Evolutionary conservation across 805 yeast species (phyloP).

Genomic region (Nakazawaea anatomiae): DNA sequence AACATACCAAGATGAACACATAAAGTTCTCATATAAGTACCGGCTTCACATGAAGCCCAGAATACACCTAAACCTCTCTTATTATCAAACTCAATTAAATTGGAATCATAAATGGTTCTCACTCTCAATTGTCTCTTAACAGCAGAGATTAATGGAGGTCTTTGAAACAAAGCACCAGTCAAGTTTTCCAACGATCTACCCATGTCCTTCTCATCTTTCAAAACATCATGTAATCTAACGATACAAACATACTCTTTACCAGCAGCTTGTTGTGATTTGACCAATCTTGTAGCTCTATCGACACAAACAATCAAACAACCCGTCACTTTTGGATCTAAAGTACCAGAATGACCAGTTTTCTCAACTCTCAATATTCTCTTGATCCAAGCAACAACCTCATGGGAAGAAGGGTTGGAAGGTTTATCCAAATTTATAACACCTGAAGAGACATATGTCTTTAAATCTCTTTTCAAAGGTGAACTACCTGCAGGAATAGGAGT

Average conservation of each 20-base stretch:
- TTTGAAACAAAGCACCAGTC: slow-evolving; percentile 98
- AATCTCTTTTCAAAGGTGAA: slow-evolving; percentile 90
- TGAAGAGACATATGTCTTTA: slow-evolving; percentile 81
- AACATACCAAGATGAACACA: slow-evolving; percentile 99
- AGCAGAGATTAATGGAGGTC: slow-evolving; percentile 98
- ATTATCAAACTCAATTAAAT: slow-evolving; percentile 92
- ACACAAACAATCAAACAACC: slow-evolving; percentile 98
- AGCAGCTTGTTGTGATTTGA: slow-evolving; percentile 98
- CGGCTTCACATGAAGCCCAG: slow-evolving; percentile 99
- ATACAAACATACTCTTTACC: slow-evolving; percentile 99
- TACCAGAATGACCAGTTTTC: slow-evolving; percentile 99
- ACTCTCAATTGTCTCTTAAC: slow-evolving; percentile 98
- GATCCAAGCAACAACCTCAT: slow-evolving; percentile 99
- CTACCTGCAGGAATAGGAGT: slow-evolving; percentile 96
- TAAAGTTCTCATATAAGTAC: slow-evolving; percentile 98
- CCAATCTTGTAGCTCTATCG: slow-evolving; percentile 96
- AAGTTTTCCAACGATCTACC: slow-evolving; percentile 85
- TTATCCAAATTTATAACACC: slow-evolving; percentile 98
- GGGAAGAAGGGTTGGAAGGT: slow-evolving; percentile 97
- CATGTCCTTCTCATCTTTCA: slow-evolving; percentile 82
- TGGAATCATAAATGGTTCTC: slow-evolving; percentile 94
- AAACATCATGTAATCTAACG: slow-evolving; percentile 89
- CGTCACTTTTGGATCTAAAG: slow-evolving; percentile 94
- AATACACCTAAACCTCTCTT: slow-evolving; percentile 96
- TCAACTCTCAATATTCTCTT: slow-evolving; percentile 92